Evolutionary conservation across 2,329 filamentous ascomycete species (phyloP).

Genomic region (Septoria petroselini): DNA sequence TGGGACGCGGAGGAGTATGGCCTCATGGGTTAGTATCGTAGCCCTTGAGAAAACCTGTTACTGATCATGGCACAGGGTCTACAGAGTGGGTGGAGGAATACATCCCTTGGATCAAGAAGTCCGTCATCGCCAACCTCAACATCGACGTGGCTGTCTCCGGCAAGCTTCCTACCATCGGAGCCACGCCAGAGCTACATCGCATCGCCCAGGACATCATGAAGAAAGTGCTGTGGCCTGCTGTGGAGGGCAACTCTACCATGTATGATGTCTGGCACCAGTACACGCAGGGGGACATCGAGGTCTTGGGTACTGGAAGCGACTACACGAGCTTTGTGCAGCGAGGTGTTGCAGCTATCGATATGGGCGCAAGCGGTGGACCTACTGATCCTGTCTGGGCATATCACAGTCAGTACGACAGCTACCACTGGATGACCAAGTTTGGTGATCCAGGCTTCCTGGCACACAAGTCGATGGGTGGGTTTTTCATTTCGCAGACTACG

Average conservation of each 20-base stretch:
- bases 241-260: slow-evolving; percentile 40
- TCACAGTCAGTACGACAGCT: slow-evolving; percentile 49
- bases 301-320: slow-evolving; percentile 48
- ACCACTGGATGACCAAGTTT: slow-evolving; percentile 53
- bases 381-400: slow-evolving; percentile 46
- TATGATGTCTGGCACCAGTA: slow-evolving; percentile 46
- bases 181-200: slow-evolving; percentile 70
- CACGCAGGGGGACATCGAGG: slow-evolving; percentile 40
- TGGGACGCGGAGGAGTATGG: slow-evolving; percentile 48
- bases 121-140: slow-evolving; percentile 51
- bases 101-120: slow-evolving; percentile 45
- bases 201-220: slow-evolving; percentile 63
- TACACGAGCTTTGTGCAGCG: slow-evolving; percentile 49
- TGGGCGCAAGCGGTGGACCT: slow-evolving; percentile 40
- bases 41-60: not conserved
- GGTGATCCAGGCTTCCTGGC: slow-evolving; percentile 52
- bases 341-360: slow-evolving; percentile 41
- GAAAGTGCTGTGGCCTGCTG: slow-evolving; percentile 50
- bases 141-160: slow-evolving; percentile 51
- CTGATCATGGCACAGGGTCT: slow-evolving; percentile 23
- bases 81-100: slow-evolving; percentile 53
- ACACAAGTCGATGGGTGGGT: slow-evolving; percentile 45
- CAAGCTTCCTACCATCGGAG: slow-evolving; percentile 59
- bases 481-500: no score
- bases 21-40: slow-evolving; percentile 36